A percentile compares a stretch with the other conserved stretches of the same genome.
Evolutionary conservation across 805 yeast genomes (phyloP).

Genomic region (Maudiozyma barnettii): DNA sequence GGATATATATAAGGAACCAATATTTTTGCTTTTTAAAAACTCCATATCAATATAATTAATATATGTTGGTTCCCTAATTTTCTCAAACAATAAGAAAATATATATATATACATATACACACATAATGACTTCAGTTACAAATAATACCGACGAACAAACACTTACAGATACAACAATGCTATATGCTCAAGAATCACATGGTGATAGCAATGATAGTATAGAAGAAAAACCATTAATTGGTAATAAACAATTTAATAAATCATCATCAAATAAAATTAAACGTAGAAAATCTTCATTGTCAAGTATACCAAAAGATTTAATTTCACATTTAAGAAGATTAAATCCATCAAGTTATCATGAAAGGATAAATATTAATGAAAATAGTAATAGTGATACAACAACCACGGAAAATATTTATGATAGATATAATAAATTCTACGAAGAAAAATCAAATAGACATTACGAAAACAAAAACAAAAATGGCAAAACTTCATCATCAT

Average conservation of each 20-base stretch:
- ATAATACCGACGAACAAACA: neutral
- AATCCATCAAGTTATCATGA: slow-evolving; percentile 7
- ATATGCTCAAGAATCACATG: neutral
- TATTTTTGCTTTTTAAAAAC: too few relatives aligned
- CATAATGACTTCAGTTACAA: too few relatives aligned
- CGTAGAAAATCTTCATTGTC: neutral
- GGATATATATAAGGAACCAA: too few relatives aligned
- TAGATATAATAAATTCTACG: slow-evolving; percentile 5
- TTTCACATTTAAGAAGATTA: slow-evolving; percentile 2
- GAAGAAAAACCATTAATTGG: neutral
- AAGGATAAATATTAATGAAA: neutral
- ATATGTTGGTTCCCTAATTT: too few relatives aligned
- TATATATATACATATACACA: too few relatives aligned
- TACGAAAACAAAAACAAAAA: neutral
- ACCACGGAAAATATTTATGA: slow-evolving; percentile 1
- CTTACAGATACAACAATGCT: neutral
- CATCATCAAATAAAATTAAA: neutral
- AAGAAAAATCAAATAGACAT: slow-evolving; percentile 1
- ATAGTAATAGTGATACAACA: too few relatives aligned
- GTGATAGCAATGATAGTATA: neutral
- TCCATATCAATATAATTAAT: too few relatives aligned
- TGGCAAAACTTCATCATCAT: too few relatives aligned
- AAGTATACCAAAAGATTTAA: neutral
- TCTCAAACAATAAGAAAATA: too few relatives aligned
- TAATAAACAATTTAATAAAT: too few relatives aligned